Base-by-base conservation (phyloP, 352 stramenopile species). In the Globisporangium splendens region DNA sequence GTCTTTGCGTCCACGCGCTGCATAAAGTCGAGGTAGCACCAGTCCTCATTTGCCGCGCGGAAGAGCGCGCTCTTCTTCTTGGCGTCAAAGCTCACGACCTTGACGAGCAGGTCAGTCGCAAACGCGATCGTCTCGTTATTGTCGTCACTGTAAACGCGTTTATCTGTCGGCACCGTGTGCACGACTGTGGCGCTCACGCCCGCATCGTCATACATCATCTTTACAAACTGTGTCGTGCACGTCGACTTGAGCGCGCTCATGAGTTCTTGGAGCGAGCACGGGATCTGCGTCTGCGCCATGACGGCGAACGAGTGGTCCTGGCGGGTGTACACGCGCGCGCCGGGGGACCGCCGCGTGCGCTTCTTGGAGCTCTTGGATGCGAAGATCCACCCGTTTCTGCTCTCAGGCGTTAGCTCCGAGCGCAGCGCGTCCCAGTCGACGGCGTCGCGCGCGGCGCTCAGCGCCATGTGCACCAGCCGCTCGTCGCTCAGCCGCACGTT, bases 351-450 rank as follows among this genome's bases (percentile, higher is more conserved):
- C 3, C 50, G 50, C 47, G 21, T 17, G 12, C n/a, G 49, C 46
- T 35, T 55, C 46, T 42, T 61, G 46, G 28, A 15, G 44, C 54
- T 54, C 33, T 49, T 18, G 11, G 41, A 8, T 13, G 46, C 46
- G 31, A 44, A 61, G 4, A 22, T 7, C 3, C 18, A 35, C 28
- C 10, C 24, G 24, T 31, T 31, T 31, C 24, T 5, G 24, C 24
- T 31, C 24, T 31, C 15, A 7, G 35, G 38, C 18, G 22, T 20
- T 1, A 46, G 55, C 12, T 46, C 21, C 11, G n/a, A 22, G 55
- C 39, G 46, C 46, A 83, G 69, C 14, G 72, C 59, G 13, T 49
- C 31, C 71, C 71, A 83, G 46, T 79, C 68, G 28, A 79, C 57
- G 10, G 55, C 44, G 13, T 44, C 13, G 8, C 71, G 64, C 12